Conservation (phyloP, 1,284 basidiomycete genomes). For the Marasmius tenuissimus region DNA sequence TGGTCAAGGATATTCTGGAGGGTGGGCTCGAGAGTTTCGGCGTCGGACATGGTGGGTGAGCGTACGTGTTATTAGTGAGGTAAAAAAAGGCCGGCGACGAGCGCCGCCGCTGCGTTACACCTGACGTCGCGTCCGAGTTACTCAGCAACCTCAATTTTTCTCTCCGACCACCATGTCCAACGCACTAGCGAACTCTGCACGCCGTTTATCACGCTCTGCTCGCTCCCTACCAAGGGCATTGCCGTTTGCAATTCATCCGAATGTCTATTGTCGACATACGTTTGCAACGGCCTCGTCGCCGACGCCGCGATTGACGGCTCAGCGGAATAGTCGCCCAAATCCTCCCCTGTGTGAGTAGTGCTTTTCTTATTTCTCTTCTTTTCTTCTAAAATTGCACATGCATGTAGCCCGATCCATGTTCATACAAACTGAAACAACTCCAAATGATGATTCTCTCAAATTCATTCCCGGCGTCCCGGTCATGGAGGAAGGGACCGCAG, state of each 20-base stretch:
- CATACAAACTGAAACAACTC: constrained; percentile 96
- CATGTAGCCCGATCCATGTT: constrained; percentile 85
- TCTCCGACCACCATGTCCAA: background rate
- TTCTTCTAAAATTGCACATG: no score
- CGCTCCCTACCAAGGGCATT: background rate
- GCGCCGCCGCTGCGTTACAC: no score
- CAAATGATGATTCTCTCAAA: constrained; percentile 97
- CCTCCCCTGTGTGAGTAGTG: background rate
- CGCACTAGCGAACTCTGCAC: background rate
- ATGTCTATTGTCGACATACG: background rate
- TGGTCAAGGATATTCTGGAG: constrained; percentile 91
- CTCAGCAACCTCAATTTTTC: background rate
- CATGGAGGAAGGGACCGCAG: constrained; percentile 85
- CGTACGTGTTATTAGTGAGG: no score
- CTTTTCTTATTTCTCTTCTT: background rate
- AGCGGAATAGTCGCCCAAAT: background rate
- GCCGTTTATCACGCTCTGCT: background rate
- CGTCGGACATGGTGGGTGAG: constrained; percentile 35
- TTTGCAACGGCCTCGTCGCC: background rate
- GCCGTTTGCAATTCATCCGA: background rate
- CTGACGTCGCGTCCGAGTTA: background rate
- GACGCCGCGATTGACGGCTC: background rate
- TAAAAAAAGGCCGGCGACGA: no score
- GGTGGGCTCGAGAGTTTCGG: constrained; percentile 70
- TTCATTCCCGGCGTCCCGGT: constrained; percentile 94